These are phyloP conservation scores for Ceratocystis cacaofunesta DNA, from an alignment of 2,329 filamentous ascomycete species.

Conservation along the genomic window DNA sequence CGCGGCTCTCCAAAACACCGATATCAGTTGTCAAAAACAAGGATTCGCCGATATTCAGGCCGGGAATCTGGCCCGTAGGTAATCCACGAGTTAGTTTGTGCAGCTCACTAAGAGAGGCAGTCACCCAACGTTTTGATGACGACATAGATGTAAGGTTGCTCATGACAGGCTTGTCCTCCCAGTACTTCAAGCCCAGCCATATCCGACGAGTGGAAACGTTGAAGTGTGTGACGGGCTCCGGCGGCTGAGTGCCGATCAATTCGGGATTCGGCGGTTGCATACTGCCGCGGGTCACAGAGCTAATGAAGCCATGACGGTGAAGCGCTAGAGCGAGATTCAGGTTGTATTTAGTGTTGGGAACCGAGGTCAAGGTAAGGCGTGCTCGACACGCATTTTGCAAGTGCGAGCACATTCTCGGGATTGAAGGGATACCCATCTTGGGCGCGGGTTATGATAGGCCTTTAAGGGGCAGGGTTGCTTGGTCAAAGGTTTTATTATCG, in stretches of 20 bases:
- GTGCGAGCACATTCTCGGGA: conserved; percentile 75
- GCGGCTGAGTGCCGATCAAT: conserved; percentile 30
- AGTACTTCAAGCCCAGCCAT: conserved; percentile 87
- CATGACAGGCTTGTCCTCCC: conserved; percentile 66
- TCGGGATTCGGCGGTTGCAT: conserved; percentile 37
- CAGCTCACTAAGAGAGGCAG: conserved; percentile 47
- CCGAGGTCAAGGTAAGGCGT: conserved; percentile 70
- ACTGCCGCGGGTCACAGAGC: conserved; percentile 59
- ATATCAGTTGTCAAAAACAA: conserved; percentile 64
- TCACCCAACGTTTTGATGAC: conserved; percentile 60
- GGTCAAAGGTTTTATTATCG: background rate
- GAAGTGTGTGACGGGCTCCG: conserved; percentile 45
- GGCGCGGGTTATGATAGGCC: background rate
- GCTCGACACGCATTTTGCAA: conserved; percentile 77
- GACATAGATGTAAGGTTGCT: conserved; percentile 49
- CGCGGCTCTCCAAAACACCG: conserved; percentile 66
- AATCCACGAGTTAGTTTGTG: conserved; percentile 53
- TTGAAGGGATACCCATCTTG: conserved; percentile 40
- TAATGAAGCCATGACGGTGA: conserved; percentile 70
- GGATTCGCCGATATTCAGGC: conserved; percentile 66
- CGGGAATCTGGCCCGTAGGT: conserved; percentile 48
- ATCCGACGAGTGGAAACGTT: conserved; percentile 64
- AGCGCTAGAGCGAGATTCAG: conserved; percentile 60
- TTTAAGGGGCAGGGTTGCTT: background rate
- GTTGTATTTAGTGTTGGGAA: conserved; percentile 64